Conservation (phyloP, 805 yeast species). For the Teunomyces pallodes region DNA sequence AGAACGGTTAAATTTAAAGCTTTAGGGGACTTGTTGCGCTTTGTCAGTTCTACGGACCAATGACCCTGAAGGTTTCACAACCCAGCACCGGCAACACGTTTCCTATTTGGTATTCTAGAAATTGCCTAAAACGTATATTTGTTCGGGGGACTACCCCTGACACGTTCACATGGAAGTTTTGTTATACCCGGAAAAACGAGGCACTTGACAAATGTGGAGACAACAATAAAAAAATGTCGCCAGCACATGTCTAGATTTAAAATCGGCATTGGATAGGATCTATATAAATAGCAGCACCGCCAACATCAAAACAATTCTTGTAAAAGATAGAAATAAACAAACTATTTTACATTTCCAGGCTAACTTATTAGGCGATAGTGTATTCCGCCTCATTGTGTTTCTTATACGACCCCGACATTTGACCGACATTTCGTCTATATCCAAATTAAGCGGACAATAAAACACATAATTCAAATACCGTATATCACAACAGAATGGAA, state of each 20-base stretch:
- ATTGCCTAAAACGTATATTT: background rate
- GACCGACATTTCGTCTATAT: background rate
- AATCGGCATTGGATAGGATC: background rate
- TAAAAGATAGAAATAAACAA: too few relatives aligned
- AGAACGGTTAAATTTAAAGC: conserved; percentile 34
- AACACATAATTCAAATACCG: background rate
- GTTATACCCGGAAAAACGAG: background rate
- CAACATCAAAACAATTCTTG: background rate
- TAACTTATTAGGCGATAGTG: too few relatives aligned
- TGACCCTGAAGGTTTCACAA: background rate
- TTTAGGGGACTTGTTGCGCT: conserved; percentile 10
- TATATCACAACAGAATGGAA: conserved; percentile 54
- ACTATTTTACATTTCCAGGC: too few relatives aligned
- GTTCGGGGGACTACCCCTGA: background rate
- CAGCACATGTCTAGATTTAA: background rate
- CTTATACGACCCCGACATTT: background rate
- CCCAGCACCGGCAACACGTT: background rate
- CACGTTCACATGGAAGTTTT: conserved; percentile 1
- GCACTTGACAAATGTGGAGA: conserved; percentile 3
- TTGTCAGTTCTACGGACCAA: background rate
- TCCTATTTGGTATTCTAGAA: background rate
- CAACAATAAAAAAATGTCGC: background rate
- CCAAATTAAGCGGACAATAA: conserved; percentile 3
- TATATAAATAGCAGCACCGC: background rate
- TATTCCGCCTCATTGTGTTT: too few relatives aligned